phyloP scores from a whole-genome alignment of 78 protist species.

The Guillardia theta region DNA sequence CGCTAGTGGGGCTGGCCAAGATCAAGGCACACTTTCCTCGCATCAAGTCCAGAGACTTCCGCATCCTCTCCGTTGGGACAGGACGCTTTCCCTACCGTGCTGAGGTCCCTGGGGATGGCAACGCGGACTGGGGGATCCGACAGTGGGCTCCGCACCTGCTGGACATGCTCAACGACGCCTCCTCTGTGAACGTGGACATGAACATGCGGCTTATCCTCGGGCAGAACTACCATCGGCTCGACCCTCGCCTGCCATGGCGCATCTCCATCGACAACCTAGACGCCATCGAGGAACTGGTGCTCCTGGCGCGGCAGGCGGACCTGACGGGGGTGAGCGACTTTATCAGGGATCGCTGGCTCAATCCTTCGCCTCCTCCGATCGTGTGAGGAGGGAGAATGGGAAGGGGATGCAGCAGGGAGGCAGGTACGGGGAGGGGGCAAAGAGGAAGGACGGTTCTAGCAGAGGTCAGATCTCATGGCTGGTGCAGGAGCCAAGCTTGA shows the following conservation, averaged over 20 bases:
- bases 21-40: background rate
- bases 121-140: slow-evolving; percentile 20
- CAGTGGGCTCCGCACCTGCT: background rate
- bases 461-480: no score
- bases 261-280: background rate
- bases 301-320: background rate
- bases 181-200: background rate
- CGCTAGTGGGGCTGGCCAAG: background rate
- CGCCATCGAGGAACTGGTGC: background rate
- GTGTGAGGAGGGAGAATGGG: no score
- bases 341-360: background rate
- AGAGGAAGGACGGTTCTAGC: no score
- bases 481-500: no score
- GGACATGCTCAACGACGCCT: background rate
- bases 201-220: background rate
- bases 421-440: no score
- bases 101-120: background rate
- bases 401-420: no score
- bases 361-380: no score
- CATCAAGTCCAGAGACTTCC: background rate
- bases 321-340: background rate
- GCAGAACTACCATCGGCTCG: background rate
- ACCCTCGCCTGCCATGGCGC: slow-evolving; percentile 1
- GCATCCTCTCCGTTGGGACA: background rate
- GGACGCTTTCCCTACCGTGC: background rate